Evolutionary conservation across 352 stramenopile species (phyloP), one percentile per base, ranked within the genome.

Genomic region (Globisporangium paroecandrum): DNA sequence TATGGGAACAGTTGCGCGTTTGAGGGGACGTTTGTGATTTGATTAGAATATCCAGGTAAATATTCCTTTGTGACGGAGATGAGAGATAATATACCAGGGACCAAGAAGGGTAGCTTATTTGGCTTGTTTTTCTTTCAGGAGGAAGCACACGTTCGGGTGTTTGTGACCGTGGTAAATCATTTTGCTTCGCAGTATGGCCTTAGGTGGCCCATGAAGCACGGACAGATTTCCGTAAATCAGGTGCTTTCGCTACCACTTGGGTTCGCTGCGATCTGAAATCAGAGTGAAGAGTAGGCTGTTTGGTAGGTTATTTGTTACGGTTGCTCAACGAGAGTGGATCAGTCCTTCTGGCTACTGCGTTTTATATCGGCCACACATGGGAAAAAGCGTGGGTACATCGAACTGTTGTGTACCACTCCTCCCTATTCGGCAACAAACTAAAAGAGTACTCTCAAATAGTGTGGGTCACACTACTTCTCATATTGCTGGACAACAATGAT

Each of bases 31-130:
- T 7, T 25, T 15, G n/a, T 27, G n/a, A 6, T 2, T 27, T 13
- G 20, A 25, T 55, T 10, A 25, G 13, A 61, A 61, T 47, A 61
- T 61, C 29, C 56, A 36, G 29, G 24, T 20, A 61, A 61, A 61
- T 61, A 61, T 47, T 61, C 1, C 27, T 36, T 27, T 24, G 5
- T 43, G 8, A 46, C 18, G 38, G 13, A 46, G 38, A 46, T 46
- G 38, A 46, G 29, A 20, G 32, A 43, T 58, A n/a, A 41, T 49
- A 49, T 10, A 49, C 41, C 41, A 49, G 41, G 15, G 15, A 47
- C 41, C 41, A 9, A 22, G 8, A 49, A 49, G 1, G 18, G n/a
- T 49, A 8, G 41, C 41, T 49, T 49, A 22, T 49, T 49, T 49
- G 41, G 18, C 41, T 49, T 22, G 15, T 49, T 49, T 47, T 49